phyloP scores from a whole-genome alignment of 2,329 filamentous ascomycete species.

The Samsoniella hepiali region DNA sequence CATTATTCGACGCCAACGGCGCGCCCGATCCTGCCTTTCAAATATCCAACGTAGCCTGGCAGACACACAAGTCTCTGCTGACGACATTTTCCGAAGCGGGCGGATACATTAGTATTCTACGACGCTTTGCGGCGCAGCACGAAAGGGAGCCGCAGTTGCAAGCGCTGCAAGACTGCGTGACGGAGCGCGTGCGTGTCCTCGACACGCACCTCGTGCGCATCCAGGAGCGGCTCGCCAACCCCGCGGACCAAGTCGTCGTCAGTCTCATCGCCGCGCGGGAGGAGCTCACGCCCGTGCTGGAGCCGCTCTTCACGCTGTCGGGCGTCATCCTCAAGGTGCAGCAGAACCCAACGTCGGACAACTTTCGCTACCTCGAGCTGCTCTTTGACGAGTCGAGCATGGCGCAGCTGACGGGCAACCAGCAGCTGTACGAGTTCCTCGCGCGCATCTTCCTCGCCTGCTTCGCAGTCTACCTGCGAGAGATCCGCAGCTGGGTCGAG shows the following conservation, averaged over 20 bases:
- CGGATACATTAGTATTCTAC: slow-evolving; percentile 43
- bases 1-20: slow-evolving; percentile 56
- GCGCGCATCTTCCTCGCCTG: slow-evolving; percentile 74
- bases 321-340: slow-evolving; percentile 58
- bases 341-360: slow-evolving; percentile 44
- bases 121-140: slow-evolving; percentile 39
- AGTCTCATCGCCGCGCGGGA: slow-evolving; percentile 63
- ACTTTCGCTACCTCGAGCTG: slow-evolving; percentile 75
- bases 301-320: slow-evolving; percentile 58
- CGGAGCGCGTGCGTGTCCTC: slow-evolving; percentile 54
- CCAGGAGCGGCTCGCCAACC: slow-evolving; percentile 58
- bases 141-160: slow-evolving; percentile 62
- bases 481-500: slow-evolving; percentile 82
- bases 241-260: slow-evolving; percentile 52
- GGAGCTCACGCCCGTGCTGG: slow-evolving; percentile 52
- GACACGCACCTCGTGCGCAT: slow-evolving; percentile 56
- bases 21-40: slow-evolving; percentile 42
- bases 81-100: slow-evolving; percentile 46
- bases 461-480: slow-evolving; percentile 76
- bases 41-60: slow-evolving; percentile 46
- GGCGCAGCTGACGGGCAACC: slow-evolving; percentile 67
- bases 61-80: slow-evolving; percentile 48
- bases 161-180: slow-evolving; percentile 65
- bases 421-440: slow-evolving; percentile 58
- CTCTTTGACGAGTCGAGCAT: slow-evolving; percentile 68